Evolutionary conservation across 139 green algal species (phyloP), one percentile per base, ranked within the genome.

Genomic region (Chlamydomonas incerta): DNA sequence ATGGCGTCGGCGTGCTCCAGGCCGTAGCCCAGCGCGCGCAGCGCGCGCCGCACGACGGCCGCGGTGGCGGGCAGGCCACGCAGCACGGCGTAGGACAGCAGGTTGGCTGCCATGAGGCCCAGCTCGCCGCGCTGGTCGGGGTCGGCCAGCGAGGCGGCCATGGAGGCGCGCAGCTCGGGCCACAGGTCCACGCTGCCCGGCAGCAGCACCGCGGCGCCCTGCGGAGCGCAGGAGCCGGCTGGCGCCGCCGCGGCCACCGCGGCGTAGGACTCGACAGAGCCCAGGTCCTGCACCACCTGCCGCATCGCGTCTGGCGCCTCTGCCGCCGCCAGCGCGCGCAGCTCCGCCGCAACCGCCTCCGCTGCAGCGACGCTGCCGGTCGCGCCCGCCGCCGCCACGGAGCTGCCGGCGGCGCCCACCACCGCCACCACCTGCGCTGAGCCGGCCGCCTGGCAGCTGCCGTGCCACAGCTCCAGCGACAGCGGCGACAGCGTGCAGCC

Each of bases 391-490:
- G 0, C 29, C 55, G 15, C 55, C 37, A 14, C 69, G n/a, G 66
- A 72, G 66, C 29, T 72, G 29, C 13, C 66, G 29, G 29, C n/a
- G 17, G 6, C 69, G 70, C 37, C n/a, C n/a, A n/a, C n/a, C 69
- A 66, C 21, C 37, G 0, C 29, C 55, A 62, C 55, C 37, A 14
- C 69, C 41, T 50, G 41, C 41, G 41, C 41, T 50, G 41, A 50
- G 41, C 41, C 41, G 41, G 6, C 41, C 5, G 41, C 41, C 15
- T 14, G 68, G 58, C 14, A 72, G 31, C 10, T 55, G 65, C 63
- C 77, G 63, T 50, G 65, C 77, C 77, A 83, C 41, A 83, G 46
- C 77, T 83, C 77, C 24, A 83, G 10, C 28, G 46, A 67, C 63
- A 83, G 29, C 37, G 34, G 37, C 15, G 63, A 46, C 34, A 83